Evolutionary conservation across 495 filamentous ascomycete species (phyloP).

Genomic region (Beverwykella pulmonaria): DNA sequence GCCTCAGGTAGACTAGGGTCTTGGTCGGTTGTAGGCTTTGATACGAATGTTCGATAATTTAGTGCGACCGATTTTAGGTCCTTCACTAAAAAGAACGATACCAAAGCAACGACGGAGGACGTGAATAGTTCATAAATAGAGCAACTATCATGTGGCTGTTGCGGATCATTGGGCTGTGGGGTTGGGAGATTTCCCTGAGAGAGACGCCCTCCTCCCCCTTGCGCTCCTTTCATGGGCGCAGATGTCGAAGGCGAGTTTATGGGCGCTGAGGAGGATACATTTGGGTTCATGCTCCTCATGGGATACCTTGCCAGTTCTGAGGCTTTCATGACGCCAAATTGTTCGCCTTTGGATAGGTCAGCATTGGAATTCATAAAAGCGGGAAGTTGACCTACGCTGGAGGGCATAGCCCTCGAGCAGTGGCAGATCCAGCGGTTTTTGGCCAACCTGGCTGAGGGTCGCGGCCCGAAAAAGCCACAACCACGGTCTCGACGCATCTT

Average conservation of each 20-base stretch:
- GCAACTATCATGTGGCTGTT: conserved; percentile 26
- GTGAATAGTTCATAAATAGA: conserved; percentile 41
- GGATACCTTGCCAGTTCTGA: conserved; percentile 31
- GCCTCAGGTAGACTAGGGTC: neutral
- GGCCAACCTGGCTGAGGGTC: conserved; percentile 18
- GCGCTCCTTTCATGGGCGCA: conserved; percentile 8
- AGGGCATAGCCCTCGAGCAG: conserved; percentile 27
- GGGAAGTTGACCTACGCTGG: conserved; percentile 13
- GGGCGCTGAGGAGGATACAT: conserved; percentile 11
- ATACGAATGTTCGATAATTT: conserved; percentile 42
- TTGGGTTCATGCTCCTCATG: conserved; percentile 4
- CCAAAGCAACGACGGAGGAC: conserved; percentile 33
- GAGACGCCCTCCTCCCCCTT: neutral
- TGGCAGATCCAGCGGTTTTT: conserved; percentile 20
- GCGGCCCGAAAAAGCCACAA: conserved; percentile 35
- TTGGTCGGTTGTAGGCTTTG: conserved; percentile 5
- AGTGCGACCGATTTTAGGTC: conserved; percentile 36
- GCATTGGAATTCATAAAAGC: neutral
- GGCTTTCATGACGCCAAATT: conserved; percentile 35
- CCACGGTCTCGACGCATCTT: conserved; percentile 29
- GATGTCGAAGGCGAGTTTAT: conserved; percentile 20
- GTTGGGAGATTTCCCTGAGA: neutral
- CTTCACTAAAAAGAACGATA: conserved; percentile 39
- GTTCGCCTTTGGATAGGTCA: conserved; percentile 19
- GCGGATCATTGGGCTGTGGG: conserved; percentile 9